These are phyloP conservation scores for Apophysomyces elegans DNA, from an alignment of 371 early-diverging fungal genomes.

Conservation along the genomic window DNA sequence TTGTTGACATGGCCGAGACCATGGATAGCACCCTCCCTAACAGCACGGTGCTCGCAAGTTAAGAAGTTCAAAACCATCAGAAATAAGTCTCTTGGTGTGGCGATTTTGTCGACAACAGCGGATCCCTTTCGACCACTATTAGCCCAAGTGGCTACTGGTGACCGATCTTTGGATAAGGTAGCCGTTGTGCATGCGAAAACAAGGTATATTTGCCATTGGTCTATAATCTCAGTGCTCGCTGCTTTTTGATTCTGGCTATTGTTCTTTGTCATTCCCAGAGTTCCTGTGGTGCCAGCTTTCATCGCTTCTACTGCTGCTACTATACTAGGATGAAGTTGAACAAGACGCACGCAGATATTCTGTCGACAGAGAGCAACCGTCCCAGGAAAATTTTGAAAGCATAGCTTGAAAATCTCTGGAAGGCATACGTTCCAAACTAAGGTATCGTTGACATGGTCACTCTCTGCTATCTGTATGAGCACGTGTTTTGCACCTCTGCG, in stretches of 20 bases:
- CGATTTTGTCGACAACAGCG: constrained; percentile 54
- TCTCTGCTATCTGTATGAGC: constrained; percentile 46
- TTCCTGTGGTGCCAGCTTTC: constrained; percentile 42
- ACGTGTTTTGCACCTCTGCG: constrained; percentile 33
- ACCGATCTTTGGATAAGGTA: constrained; percentile 38
- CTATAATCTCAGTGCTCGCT: constrained; percentile 67
- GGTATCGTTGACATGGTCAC: constrained; percentile 52
- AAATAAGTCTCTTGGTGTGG: constrained; percentile 65
- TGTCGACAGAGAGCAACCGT: constrained; percentile 65
- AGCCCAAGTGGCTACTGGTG: constrained; percentile 39
- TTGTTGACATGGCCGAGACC: constrained; percentile 75
- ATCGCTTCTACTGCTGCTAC: constrained; percentile 58
- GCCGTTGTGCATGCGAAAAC: constrained; percentile 73
- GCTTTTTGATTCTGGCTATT: constrained; percentile 38
- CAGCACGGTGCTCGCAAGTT: constrained; percentile 70
- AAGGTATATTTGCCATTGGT: constrained; percentile 81
- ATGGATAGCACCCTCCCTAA: constrained; percentile 74
- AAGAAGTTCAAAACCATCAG: constrained; percentile 67
- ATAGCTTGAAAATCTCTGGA: constrained; percentile 67
- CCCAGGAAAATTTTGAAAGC: constrained; percentile 65
- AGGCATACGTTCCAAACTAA: constrained; percentile 67
- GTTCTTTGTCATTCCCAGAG: constrained; percentile 48
- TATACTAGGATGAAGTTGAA: constrained; percentile 66
- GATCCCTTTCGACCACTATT: constrained; percentile 62
- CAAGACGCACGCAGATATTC: constrained; percentile 62